Evolutionary conservation across 2,329 filamentous ascomycete species (phyloP), one percentile per base, ranked within the genome.

Genomic region (Penicillium sp.): DNA sequence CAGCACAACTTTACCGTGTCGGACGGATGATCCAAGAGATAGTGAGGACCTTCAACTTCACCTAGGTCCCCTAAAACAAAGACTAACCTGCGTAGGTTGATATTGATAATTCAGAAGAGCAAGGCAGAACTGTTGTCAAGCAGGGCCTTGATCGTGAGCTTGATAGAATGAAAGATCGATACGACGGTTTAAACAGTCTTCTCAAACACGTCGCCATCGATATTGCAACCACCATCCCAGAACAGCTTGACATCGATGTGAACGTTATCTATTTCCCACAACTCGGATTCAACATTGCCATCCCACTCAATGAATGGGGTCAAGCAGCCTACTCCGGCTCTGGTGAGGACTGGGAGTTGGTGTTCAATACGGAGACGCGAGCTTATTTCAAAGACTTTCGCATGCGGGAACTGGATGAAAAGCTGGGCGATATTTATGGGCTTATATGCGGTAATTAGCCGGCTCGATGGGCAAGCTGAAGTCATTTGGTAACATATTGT

Each of bases 201-300:
- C 82, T 99, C 14, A 87, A 85, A 2, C 77, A 87, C 56, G 86
- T 92, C 1, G 87, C 88, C 5, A 80, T 82, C 19, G 83, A 86
- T n/a, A 80, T 97, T 59, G 84, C 85, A 0, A 75, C 77, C 14
- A 81, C 83, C 1, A 80, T 95, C 22, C 89, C 93, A 0, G 81
- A 84, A 61, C 81, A 83, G 19, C 60, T 78, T 4, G 75, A 84
- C 1, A 78, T 82, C 25, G 79, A 82, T 13, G 75, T 89, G 37
- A 93, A 93, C 57, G 96, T 96, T 64, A 89, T 95, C 19, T 97
- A 95, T 73, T 90, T 96, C 63, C 94, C 93, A 0, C 93, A 97
- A 70, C 85, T 97, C 40, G 95, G 95, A 0, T 99, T 97, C 72
- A 84, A 97, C 40, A 90, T 93, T 2, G 87, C 89, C 0, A 87